A percentile compares a stretch with the other conserved stretches of the same genome.
Conservation (phyloP, 2,329 filamentous ascomycete species). For the Canariomyces notabilis region DNA sequence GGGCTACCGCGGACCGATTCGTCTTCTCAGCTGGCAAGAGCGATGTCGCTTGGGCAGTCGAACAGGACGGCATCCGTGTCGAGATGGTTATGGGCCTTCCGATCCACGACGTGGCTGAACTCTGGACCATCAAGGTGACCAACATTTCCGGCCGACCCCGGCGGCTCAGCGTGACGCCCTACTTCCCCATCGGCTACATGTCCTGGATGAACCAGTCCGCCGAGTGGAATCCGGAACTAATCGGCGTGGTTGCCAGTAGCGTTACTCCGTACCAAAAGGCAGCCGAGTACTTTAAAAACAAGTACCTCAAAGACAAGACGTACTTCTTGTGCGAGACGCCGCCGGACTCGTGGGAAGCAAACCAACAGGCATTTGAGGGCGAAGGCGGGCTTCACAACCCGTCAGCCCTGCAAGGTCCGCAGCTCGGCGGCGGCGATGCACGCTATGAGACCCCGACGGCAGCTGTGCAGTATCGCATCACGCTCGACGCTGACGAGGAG, state of each 20-base stretch:
- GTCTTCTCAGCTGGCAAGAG: conserved; percentile 52
- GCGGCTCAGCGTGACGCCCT: conserved; percentile 49
- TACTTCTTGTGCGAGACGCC: conserved; percentile 50
- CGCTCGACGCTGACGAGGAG: conserved; percentile 36
- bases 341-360: conserved; percentile 49
- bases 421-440: conserved; percentile 43
- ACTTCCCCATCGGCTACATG: conserved; percentile 56
- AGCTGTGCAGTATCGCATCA: conserved; percentile 46
- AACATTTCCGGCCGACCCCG: conserved; percentile 43
- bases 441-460: conserved; percentile 52
- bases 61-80: conserved; percentile 46
- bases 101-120: conserved; percentile 49
- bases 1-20: conserved; percentile 42
- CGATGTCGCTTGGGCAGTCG: conserved; percentile 49
- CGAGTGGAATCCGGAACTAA: conserved; percentile 44
- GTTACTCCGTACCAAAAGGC: conserved; percentile 55
- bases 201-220: conserved; percentile 59
- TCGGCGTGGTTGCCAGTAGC: conserved; percentile 46
- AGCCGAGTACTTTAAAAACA: conserved; percentile 53
- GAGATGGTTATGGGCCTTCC: conserved; percentile 49
- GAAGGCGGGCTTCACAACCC: conserved; percentile 52
- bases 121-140: conserved; percentile 50
- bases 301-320: conserved; percentile 52
- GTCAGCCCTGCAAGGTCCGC: conserved; percentile 33
- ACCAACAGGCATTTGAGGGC: conserved; percentile 49